A percentile compares a stretch with the other conserved stretches of the same genome.
These are phyloP conservation scores for Sugiyamaella paludigena DNA, from an alignment of 1,139 yeast genomes.

Conservation along the genomic window DNA sequence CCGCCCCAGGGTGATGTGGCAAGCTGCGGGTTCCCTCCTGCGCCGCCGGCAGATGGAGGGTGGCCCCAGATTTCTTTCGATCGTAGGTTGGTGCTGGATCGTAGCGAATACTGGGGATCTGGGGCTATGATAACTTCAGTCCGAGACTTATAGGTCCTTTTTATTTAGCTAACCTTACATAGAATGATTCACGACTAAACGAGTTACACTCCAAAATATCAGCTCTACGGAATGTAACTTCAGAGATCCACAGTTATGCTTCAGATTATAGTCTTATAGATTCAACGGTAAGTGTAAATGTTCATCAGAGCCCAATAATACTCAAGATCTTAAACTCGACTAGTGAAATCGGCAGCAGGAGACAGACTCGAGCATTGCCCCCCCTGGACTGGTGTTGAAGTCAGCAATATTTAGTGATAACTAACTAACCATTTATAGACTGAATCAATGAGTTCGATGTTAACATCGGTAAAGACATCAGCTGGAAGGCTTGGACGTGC, in stretches of 20 bases:
- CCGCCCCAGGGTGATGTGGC: too few relatives aligned
- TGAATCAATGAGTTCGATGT: conserved; percentile 55
- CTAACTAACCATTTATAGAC: conserved; percentile 23
- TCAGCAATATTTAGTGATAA: too few relatives aligned
- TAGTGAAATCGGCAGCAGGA: neutral
- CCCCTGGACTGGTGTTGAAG: too few relatives aligned
- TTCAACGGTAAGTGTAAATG: conserved; percentile 30
- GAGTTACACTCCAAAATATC: conserved; percentile 60
- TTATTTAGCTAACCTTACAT: conserved; percentile 11
- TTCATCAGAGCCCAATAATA: too few relatives aligned
- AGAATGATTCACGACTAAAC: conserved; percentile 60
- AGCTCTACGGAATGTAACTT: conserved; percentile 58
- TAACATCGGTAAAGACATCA: conserved; percentile 61
- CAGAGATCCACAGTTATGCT: conserved; percentile 62
- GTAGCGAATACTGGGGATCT: too few relatives aligned
- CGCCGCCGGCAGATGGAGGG: neutral
- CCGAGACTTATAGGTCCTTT: too few relatives aligned
- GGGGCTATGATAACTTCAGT: too few relatives aligned
- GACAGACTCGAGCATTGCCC: neutral
- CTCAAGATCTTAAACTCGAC: too few relatives aligned
- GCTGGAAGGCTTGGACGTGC: conserved; percentile 65
- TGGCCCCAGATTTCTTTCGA: neutral
- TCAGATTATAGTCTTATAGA: conserved; percentile 58
- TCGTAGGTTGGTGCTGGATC: neutral
- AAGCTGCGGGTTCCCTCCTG: too few relatives aligned